Evolutionary conservation across 805 yeast species (phyloP), one percentile per base, ranked within the genome.

Genomic region (Monosporozyma yasuniensis): DNA sequence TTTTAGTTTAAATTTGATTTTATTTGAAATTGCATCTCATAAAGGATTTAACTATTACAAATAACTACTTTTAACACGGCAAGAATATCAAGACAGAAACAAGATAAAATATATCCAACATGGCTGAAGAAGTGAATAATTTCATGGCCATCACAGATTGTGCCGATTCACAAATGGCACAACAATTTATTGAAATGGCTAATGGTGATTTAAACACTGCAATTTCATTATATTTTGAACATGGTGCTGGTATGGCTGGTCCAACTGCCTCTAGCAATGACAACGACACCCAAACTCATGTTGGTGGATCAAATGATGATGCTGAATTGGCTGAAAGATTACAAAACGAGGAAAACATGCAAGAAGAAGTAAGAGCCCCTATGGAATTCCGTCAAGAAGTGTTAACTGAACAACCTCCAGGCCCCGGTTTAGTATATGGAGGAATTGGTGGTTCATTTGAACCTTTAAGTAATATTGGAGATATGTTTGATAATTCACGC

Each of bases 121-220:
- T 46, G 43, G 21, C 41, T 42, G 46, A 23, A 8, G 65, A 64
- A 65, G 54, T 64, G 37, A 82, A 85, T 21, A 78, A 82, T 21
- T 93, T 93, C 66, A 72, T 90, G 65, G 90, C 91, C 39, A 82
- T 93, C 48, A 89, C 98, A 0, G 85, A 87, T 21, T 79, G 80
- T 2, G 74, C 79, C 1, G 91, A 85, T 61, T 74, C 77, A 1
- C 74, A 73, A 4, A 69, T 77, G 11, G 98, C 98, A 0, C 70
- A 74, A 48, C 87, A 83, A 56, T 93, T 83, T 61, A 65, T 93
- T 19, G 89, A 83, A 23, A 81, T 91, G 70, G 76, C 91, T 4
- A 89, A 83, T 46, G 80, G 80, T 44, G 79, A 87, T 63, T 63
- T 91, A 32, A 96, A 90, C 50, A 77, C 80, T 19, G 98, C 99